Evolutionary conservation across 78 protist genomes (phyloP).

Genomic region (Isochrysis galbana): DNA sequence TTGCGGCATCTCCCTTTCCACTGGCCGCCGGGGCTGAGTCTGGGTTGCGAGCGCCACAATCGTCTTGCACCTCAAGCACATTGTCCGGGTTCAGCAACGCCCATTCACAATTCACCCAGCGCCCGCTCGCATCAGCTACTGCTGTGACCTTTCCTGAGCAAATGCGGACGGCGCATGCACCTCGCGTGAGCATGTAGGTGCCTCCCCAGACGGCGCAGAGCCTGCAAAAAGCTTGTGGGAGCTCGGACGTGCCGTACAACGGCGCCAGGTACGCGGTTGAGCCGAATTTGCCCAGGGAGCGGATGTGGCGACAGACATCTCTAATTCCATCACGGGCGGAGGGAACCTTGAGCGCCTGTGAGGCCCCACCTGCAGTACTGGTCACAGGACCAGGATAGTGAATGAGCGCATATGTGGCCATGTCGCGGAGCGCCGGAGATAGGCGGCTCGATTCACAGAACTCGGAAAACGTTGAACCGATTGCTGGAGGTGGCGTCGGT

Average conservation of each 20-base stretch:
- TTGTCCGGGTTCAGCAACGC: no score
- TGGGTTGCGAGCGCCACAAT: no score
- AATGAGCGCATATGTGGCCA: neutral
- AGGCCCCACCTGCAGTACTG: neutral
- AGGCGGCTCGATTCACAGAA: neutral
- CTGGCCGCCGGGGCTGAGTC: no score
- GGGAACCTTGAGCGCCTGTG: neutral
- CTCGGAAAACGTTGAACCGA: neutral
- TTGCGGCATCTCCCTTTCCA: no score
- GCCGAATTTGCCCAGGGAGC: slow-evolving; percentile 64
- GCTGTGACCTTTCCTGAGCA: no score
- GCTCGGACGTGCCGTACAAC: slow-evolving; percentile 95
- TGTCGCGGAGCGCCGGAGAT: neutral
- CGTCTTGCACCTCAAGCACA: no score
- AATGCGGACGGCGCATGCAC: slow-evolving; percentile 78
- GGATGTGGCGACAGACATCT: slow-evolving; percentile 21
- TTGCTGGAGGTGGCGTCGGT: neutral
- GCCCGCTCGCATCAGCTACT: no score
- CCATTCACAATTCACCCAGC: no score
- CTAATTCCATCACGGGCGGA: slow-evolving; percentile 45
- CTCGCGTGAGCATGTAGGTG: slow-evolving; percentile 92
- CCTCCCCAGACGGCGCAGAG: slow-evolving; percentile 98
- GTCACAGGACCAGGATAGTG: neutral
- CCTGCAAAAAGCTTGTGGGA: slow-evolving; percentile 86
- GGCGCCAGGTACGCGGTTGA: slow-evolving; percentile 90